Evolutionary conservation across 148 eudicot genomes (phyloP).

Genomic region (Chenopodium formosanum): DNA sequence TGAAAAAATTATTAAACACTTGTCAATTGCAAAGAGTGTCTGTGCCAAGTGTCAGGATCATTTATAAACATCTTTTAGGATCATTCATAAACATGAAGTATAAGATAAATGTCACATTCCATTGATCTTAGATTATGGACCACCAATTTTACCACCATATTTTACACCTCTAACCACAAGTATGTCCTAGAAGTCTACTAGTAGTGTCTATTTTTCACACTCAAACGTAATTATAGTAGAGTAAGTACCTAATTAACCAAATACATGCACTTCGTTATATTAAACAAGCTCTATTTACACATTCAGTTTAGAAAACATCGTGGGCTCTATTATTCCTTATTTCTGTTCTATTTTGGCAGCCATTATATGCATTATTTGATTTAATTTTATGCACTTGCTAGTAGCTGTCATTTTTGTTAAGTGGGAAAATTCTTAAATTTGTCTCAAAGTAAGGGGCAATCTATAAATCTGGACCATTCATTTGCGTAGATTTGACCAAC

Average conservation of each 20-base stretch:
- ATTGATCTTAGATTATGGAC: too few species aligned
- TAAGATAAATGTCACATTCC: too few species aligned
- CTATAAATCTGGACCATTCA: slow-evolving; percentile 20
- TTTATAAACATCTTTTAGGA: background rate
- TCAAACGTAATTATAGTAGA: background rate
- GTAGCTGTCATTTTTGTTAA: background rate
- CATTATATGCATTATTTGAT: background rate
- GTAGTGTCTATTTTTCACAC: too few species aligned
- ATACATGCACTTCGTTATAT: background rate
- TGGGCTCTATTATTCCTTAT: background rate
- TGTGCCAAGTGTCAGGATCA: background rate
- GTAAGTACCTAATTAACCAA: background rate
- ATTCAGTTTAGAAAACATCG: background rate
- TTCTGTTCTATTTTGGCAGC: background rate
- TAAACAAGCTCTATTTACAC: too few species aligned
- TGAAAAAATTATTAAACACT: background rate
- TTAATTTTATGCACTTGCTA: too few species aligned
- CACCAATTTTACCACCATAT: too few species aligned
- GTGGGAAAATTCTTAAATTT: slow-evolving; percentile 1
- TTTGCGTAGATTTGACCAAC: slow-evolving; percentile 21
- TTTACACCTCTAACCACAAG: too few species aligned
- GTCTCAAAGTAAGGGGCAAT: slow-evolving; percentile 2
- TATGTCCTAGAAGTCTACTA: too few species aligned
- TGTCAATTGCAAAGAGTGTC: background rate
- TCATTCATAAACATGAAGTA: too few species aligned